phyloP scores from a whole-genome alignment of 768 basidiomycete species.

The Lenzites betulinus region DNA sequence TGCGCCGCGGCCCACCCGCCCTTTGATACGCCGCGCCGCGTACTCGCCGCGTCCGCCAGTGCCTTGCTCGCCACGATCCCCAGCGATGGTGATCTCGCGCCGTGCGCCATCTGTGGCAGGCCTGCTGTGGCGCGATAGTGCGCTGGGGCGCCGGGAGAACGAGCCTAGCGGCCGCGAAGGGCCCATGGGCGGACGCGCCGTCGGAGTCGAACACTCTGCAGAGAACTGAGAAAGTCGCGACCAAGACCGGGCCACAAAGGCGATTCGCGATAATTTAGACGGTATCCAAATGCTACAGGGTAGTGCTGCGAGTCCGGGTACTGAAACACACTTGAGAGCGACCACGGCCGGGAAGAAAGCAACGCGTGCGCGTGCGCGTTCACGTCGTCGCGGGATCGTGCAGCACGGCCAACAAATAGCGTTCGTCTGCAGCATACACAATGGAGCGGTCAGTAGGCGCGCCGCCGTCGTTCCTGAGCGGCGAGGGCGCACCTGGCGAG shows the following conservation, averaged over 20 bases:
- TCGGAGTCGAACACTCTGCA: background rate
- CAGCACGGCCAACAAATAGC: slow-evolving; percentile 80
- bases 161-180: background rate
- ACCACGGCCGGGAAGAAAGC: background rate
- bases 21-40: background rate
- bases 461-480: slow-evolving; percentile 6
- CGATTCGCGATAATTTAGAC: slow-evolving; percentile 8
- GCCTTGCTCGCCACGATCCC: no score
- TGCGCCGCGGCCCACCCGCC: background rate
- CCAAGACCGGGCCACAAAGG: background rate
- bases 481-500: slow-evolving; percentile 70
- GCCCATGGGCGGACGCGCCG: no score
- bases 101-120: background rate
- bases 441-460: slow-evolving; percentile 1
- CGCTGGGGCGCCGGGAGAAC: background rate
- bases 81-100: background rate
- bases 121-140: background rate
- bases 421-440: slow-evolving; percentile 54
- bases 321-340: slow-evolving; percentile 9
- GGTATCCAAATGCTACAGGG: slow-evolving; percentile 19
- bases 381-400: slow-evolving; percentile 65
- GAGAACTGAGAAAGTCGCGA: background rate
- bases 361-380: slow-evolving; percentile 6
- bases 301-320: slow-evolving; percentile 3
- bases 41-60: background rate